Conservation (phyloP, 2,329 filamentous ascomycete genomes). For the Cladophialophora immunda region DNA sequence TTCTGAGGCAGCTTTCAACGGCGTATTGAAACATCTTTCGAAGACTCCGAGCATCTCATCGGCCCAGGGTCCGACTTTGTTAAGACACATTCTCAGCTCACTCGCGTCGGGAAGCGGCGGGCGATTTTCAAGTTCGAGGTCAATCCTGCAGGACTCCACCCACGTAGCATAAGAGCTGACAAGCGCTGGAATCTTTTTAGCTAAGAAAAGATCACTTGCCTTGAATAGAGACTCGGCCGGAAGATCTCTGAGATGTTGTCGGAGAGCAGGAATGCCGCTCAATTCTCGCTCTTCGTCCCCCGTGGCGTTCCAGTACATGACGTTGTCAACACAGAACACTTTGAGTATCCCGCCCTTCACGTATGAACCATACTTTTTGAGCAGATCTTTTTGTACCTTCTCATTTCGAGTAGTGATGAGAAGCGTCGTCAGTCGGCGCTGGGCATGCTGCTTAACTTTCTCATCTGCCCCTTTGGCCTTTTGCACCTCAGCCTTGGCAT, state of each 20-base stretch:
- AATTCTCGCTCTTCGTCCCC: not conserved
- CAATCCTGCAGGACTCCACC: constrained; percentile 3
- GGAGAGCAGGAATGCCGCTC: constrained; percentile 25
- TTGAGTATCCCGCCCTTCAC: constrained; percentile 6
- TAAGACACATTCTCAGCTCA: not conserved
- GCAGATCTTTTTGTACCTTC: constrained; percentile 5
- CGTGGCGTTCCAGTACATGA: not conserved
- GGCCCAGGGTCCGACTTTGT: not conserved
- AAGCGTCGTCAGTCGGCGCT: not conserved
- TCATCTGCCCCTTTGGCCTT: not conserved
- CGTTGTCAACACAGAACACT: constrained; percentile 29
- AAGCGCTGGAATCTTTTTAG: constrained; percentile 2
- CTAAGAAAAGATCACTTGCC: not conserved
- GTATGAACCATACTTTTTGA: not conserved
- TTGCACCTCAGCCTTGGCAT: constrained; percentile 1
- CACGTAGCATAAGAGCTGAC: constrained; percentile 5
- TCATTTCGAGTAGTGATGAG: constrained; percentile 21
- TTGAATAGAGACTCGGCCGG: constrained; percentile 20
- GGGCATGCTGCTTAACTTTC: not conserved
- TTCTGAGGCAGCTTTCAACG: not conserved
- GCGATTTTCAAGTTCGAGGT: not conserved
- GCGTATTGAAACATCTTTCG: not conserved
- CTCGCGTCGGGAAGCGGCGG: not conserved
- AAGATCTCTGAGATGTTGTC: constrained; percentile 14
- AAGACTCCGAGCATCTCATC: not conserved